Evolutionary conservation across 257 asterid genomes (phyloP).

Genomic region (Forsythia suspensa): DNA sequence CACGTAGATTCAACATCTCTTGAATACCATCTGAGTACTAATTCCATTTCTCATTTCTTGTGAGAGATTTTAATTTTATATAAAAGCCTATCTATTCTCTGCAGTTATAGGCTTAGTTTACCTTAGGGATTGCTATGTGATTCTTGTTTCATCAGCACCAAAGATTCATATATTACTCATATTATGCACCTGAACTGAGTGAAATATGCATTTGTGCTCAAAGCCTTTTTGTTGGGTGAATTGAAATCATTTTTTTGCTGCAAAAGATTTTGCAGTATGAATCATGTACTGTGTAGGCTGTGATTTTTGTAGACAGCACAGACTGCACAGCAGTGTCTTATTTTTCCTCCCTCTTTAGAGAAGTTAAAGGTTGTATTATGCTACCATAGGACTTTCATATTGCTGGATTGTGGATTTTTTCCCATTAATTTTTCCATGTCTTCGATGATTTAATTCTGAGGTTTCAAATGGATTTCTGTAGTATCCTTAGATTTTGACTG

Average conservation of each 20-base stretch:
- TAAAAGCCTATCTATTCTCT: not conserved
- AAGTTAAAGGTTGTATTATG: slow-evolving; percentile 11
- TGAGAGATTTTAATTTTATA: not conserved
- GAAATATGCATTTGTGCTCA: not conserved
- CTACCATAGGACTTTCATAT: not conserved
- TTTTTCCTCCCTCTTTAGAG: not conserved
- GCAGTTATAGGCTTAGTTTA: not conserved
- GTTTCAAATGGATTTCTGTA: not conserved
- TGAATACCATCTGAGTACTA: not conserved
- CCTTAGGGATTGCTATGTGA: not conserved
- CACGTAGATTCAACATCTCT: not conserved
- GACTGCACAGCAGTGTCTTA: not conserved
- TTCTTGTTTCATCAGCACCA: not conserved
- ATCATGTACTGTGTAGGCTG: not conserved
- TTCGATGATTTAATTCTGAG: not conserved
- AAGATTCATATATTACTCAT: not conserved
- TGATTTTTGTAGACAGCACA: not conserved
- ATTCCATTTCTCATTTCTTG: not conserved
- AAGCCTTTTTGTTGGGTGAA: not conserved
- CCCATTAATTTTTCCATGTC: not conserved
- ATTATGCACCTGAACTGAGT: not conserved
- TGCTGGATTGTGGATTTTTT: not conserved
- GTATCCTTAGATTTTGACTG: slow-evolving; percentile 3
- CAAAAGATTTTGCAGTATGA: not conserved
- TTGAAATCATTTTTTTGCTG: not conserved